Evolutionary conservation across 2,329 filamentous ascomycete genomes (phyloP).

Genomic region (Diaporthe sp.): DNA sequence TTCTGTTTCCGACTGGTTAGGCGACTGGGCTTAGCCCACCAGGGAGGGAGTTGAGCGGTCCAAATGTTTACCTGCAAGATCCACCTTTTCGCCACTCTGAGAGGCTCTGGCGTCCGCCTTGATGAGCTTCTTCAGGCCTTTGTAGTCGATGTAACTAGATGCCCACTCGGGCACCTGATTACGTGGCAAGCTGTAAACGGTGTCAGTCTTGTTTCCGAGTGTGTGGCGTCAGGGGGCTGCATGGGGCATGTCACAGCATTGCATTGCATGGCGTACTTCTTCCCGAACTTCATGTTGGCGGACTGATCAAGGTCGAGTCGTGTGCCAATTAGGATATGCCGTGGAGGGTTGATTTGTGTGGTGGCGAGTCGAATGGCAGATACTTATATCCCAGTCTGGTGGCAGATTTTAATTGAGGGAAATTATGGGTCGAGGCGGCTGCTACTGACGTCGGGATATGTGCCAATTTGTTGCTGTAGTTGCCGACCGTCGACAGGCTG

Average conservation of each 20-base stretch:
- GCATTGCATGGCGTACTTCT: constrained; percentile 43
- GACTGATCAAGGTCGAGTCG: constrained; percentile 6
- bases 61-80: constrained; percentile 83
- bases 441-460: neutral
- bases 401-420: constrained; percentile 2
- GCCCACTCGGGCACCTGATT: constrained; percentile 92
- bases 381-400: neutral
- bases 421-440: constrained; percentile 17
- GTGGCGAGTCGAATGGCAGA: constrained; percentile 1
- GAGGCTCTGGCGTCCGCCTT: constrained; percentile 77
- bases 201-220: neutral
- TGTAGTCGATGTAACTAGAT: constrained; percentile 87
- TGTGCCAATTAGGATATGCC: neutral
- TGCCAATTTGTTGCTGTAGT: neutral
- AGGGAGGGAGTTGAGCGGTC: constrained; percentile 33
- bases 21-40: constrained; percentile 44
- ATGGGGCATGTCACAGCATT: neutral
- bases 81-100: constrained; percentile 78
- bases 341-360: neutral
- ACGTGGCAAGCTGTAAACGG: constrained; percentile 64
- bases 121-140: constrained; percentile 93
- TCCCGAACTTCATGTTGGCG: constrained; percentile 49
- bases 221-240: too few species aligned
- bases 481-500: neutral
- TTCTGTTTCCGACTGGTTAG: constrained; percentile 67